Evolutionary conservation across 768 basidiomycete species (phyloP).

Genomic region (Trametes villosa): DNA sequence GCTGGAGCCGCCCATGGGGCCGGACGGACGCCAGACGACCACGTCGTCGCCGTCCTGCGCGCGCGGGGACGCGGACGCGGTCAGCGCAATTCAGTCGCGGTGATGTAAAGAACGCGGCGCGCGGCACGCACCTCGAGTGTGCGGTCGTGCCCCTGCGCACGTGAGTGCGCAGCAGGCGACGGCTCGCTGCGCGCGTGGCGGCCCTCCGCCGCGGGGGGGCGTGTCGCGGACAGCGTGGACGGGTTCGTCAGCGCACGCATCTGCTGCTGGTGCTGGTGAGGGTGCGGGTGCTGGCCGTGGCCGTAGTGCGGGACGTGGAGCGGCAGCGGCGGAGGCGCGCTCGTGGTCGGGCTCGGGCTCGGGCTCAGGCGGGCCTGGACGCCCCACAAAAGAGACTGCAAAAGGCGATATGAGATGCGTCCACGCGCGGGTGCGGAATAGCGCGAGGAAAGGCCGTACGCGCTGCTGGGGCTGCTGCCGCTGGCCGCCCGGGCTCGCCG

Average conservation of each 20-base stretch:
- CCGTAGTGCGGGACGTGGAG: constrained; percentile 1
- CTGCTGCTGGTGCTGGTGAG: too few relatives aligned
- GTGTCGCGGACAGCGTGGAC: constrained; percentile 13
- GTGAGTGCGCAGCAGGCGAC: constrained; percentile 17
- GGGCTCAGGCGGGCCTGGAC: constrained; percentile 2
- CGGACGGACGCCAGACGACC: constrained; percentile 17
- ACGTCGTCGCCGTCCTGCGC: constrained; percentile 24
- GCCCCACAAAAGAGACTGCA: constrained; percentile 7
- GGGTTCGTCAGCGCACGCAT: constrained; percentile 13
- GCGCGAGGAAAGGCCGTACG: constrained; percentile 12
- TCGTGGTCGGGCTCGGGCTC: not conserved
- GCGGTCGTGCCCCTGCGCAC: constrained; percentile 21
- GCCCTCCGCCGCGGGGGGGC: constrained; percentile 10
- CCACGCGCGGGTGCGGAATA: not conserved
- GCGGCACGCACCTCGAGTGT: constrained; percentile 21
- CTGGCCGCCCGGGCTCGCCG: constrained; percentile 3
- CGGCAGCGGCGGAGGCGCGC: not conserved
- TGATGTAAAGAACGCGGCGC: constrained; percentile 9
- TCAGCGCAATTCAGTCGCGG: constrained; percentile 14
- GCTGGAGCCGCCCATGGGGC: constrained; percentile 5
- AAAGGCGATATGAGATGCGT: not conserved
- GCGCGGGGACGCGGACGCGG: not conserved
- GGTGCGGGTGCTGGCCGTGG: not conserved
- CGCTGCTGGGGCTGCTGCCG: constrained; percentile 21
- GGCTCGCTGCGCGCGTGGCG: constrained; percentile 17